Conservation (phyloP, 2,329 filamentous ascomycete species). For the Trichoderma pleuroti region DNA sequence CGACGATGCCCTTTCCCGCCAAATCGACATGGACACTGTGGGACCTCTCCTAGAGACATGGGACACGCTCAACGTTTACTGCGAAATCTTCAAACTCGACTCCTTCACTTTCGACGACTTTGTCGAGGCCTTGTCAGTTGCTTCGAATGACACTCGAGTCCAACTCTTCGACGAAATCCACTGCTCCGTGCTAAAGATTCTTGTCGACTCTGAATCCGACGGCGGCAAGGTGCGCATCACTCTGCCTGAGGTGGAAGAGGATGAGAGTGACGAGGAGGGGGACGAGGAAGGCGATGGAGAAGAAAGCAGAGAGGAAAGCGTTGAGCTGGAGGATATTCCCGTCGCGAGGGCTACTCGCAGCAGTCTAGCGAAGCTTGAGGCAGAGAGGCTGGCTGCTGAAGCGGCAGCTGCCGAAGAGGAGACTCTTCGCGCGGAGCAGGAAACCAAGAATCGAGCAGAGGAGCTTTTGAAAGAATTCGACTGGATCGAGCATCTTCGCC, state of each 20-base stretch:
- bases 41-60: conserved; percentile 84
- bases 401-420: conserved; percentile 52
- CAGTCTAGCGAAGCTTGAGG: conserved; percentile 78
- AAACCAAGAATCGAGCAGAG: conserved; percentile 63
- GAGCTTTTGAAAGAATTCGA: conserved; percentile 72
- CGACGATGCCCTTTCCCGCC: conserved; percentile 30
- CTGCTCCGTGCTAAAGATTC: conserved; percentile 82
- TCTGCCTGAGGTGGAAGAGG: conserved; percentile 70
- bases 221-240: conserved; percentile 76
- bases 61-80: conserved; percentile 98
- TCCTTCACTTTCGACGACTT: conserved; percentile 98
- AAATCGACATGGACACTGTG: conserved; percentile 79
- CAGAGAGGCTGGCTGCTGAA: conserved; percentile 62
- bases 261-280: conserved; percentile 63
- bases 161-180: conserved; percentile 88
- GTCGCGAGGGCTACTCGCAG: conserved; percentile 74
- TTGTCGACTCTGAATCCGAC: conserved; percentile 72
- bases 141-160: conserved; percentile 69
- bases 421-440: conserved; percentile 44
- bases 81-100: conserved; percentile 87
- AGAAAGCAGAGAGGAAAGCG: conserved; percentile 51
- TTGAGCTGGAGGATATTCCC: conserved; percentile 68
- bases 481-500: conserved; percentile 81
- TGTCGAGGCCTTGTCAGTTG: conserved; percentile 77
- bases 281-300: conserved; percentile 45